Percentiles rank a stretch among this genome's conserved stretches.
Conservation (phyloP, 2,329 filamentous ascomycete species). For the Colletotrichum australisinense region DNA sequence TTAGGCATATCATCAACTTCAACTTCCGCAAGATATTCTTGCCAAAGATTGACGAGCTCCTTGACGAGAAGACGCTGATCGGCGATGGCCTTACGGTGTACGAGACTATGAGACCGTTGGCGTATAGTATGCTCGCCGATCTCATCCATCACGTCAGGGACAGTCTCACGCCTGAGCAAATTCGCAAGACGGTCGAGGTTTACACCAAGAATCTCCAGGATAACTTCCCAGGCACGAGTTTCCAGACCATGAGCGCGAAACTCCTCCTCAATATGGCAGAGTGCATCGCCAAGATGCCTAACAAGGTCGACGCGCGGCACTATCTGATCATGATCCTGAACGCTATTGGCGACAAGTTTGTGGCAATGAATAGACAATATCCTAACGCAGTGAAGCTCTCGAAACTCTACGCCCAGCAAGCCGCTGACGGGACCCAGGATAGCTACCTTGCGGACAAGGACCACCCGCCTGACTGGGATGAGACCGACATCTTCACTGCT, state of each 20-base stretch:
- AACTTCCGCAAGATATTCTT: conserved; percentile 97
- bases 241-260: conserved; percentile 99
- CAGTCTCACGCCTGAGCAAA: conserved; percentile 87
- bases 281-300: conserved; percentile 92
- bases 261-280: conserved; percentile 97
- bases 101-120: conserved; percentile 93
- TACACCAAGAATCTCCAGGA: conserved; percentile 97
- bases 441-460: conserved; percentile 88
- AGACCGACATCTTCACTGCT: conserved; percentile 96
- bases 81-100: conserved; percentile 97
- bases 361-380: conserved; percentile 97
- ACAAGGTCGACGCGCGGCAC: conserved; percentile 94
- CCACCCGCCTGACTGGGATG: conserved; percentile 90
- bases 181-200: conserved; percentile 94
- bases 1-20: conserved; percentile 98
- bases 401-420: conserved; percentile 78
- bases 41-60: conserved; percentile 91
- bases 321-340: conserved; percentile 98
- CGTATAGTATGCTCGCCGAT: conserved; percentile 98
- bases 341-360: conserved; percentile 98
- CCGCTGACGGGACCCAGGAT: conserved; percentile 72
- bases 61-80: conserved; percentile 94
- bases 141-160: conserved; percentile 97
- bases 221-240: conserved; percentile 96
- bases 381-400: conserved; percentile 95